Conservation (phyloP, 352 stramenopile genomes). For the Globisporangium takayamanum region DNA sequence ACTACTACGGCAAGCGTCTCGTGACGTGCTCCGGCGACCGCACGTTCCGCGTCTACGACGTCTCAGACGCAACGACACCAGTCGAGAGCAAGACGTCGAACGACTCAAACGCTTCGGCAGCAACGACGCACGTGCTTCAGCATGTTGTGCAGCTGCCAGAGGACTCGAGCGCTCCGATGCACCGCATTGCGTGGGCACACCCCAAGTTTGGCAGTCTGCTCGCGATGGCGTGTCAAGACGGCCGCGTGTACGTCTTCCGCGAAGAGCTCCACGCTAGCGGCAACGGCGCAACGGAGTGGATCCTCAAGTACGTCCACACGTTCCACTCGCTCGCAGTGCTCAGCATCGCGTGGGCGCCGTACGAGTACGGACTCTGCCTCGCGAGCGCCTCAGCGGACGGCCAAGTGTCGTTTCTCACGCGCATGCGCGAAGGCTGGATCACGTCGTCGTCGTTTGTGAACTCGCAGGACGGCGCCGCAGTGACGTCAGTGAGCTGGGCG, state of each 20-base stretch:
- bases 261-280: slow-evolving; percentile 63
- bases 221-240: slow-evolving; percentile 71
- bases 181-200: slow-evolving; percentile 81
- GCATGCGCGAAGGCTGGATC: slow-evolving; percentile 78
- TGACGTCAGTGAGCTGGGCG: slow-evolving; percentile 77
- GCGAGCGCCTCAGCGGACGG: slow-evolving; percentile 72
- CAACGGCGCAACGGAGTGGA: slow-evolving; percentile 57
- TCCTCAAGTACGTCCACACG: slow-evolving; percentile 68
- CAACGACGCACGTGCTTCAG: slow-evolving; percentile 33
- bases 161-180: slow-evolving; percentile 61
- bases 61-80: slow-evolving; percentile 41
- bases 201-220: slow-evolving; percentile 80
- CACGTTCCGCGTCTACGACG: slow-evolving; percentile 82
- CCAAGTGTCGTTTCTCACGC: slow-evolving; percentile 79
- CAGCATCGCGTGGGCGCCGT: slow-evolving; percentile 80
- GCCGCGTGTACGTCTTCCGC: slow-evolving; percentile 82
- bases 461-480: slow-evolving; percentile 65
- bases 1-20: slow-evolving; percentile 85
- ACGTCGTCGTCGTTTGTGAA: slow-evolving; percentile 71
- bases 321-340: slow-evolving; percentile 69
- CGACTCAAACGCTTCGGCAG: not conserved
- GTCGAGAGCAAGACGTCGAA: slow-evolving; percentile 12
- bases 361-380: slow-evolving; percentile 83
- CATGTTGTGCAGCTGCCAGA: slow-evolving; percentile 55
- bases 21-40: slow-evolving; percentile 77